Evolutionary conservation across 805 yeast species (phyloP).

Genomic region (Naumovozyma castellii): DNA sequence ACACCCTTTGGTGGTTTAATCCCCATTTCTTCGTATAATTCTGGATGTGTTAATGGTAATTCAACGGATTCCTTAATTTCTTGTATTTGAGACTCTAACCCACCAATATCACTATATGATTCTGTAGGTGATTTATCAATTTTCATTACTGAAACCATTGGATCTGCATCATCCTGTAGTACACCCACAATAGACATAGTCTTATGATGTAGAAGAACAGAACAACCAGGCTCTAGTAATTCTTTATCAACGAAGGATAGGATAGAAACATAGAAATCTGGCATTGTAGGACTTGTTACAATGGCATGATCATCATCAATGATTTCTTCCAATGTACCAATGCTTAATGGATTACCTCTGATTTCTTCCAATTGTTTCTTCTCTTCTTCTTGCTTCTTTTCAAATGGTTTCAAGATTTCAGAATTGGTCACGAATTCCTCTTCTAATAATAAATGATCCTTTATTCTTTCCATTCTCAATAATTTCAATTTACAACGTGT

Average conservation of each 20-base stretch:
- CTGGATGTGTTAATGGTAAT: conserved; percentile 92
- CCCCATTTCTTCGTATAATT: conserved; percentile 96
- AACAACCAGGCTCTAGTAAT: conserved; percentile 90
- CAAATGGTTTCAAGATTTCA: conserved; percentile 91
- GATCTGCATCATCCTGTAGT: conserved; percentile 95
- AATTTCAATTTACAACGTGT: conserved; percentile 89
- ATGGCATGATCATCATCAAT: conserved; percentile 98
- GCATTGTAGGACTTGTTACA: conserved; percentile 91
- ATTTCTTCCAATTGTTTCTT: conserved; percentile 89
- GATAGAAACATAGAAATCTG: conserved; percentile 93
- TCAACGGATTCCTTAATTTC: conserved; percentile 97
- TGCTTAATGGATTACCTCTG: conserved; percentile 92
- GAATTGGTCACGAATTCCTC: conserved; percentile 94
- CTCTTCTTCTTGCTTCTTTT: conserved; percentile 93
- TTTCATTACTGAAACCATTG: conserved; percentile 96
- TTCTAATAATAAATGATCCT: conserved; percentile 88
- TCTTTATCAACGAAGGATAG: conserved; percentile 96
- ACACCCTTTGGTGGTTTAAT: conserved; percentile 98
- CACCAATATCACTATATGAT: conserved; percentile 94
- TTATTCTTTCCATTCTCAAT: conserved; percentile 88
- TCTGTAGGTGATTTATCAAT: conserved; percentile 96
- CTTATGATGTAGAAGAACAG: conserved; percentile 90
- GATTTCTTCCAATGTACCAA: conserved; percentile 93
- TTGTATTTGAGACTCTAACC: conserved; percentile 89
- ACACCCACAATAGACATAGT: conserved; percentile 96